A percentile compares a stretch with the other conserved stretches of the same genome.
phyloP scores from a whole-genome alignment of 768 basidiomycete genomes.

The Serendipita sp. region DNA sequence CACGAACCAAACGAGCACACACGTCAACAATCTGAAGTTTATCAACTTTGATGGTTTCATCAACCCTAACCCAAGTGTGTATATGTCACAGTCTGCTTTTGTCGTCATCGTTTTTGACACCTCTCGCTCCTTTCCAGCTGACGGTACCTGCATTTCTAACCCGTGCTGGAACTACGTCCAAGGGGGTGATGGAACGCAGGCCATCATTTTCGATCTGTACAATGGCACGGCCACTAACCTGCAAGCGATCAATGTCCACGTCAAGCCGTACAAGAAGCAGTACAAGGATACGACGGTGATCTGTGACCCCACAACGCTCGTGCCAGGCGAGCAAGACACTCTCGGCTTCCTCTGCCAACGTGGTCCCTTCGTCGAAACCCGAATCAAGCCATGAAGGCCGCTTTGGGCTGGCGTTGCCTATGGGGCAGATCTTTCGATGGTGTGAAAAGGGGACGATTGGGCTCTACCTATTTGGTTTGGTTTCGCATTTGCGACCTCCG shows the following conservation, averaged over 20 bases:
- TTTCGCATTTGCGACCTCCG: no score
- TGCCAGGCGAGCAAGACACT: conserved; percentile 10
- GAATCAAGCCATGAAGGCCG: background rate
- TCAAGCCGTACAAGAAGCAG: conserved; percentile 8
- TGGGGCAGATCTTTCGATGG: no score
- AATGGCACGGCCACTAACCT: conserved; percentile 31
- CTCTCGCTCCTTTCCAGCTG: conserved; percentile 18
- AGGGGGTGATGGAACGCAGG: conserved; percentile 43
- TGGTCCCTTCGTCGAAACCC: conserved; percentile 8
- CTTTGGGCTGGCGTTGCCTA: no score
- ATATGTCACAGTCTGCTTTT: conserved; percentile 13
- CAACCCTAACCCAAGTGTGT: conserved; percentile 25
- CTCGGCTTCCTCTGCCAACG: conserved; percentile 12
- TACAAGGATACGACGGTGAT: conserved; percentile 9
- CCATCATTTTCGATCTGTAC: conserved; percentile 42
- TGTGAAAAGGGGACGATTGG: no score
- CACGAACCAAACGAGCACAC: conserved; percentile 35
- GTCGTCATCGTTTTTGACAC: conserved; percentile 8
- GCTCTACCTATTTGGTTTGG: no score
- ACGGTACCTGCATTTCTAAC: conserved; percentile 42
- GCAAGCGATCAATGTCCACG: conserved; percentile 9
- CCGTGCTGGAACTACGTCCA: conserved; percentile 46
- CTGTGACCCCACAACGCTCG: conserved; percentile 10
- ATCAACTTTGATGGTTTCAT: conserved; percentile 38
- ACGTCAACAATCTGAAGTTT: conserved; percentile 39